A percentile compares a stretch with the other conserved stretches of the same genome.
These are phyloP conservation scores for Sarocladium oryzae DNA, from an alignment of 2,329 filamentous ascomycete genomes.

Conservation along the genomic window DNA sequence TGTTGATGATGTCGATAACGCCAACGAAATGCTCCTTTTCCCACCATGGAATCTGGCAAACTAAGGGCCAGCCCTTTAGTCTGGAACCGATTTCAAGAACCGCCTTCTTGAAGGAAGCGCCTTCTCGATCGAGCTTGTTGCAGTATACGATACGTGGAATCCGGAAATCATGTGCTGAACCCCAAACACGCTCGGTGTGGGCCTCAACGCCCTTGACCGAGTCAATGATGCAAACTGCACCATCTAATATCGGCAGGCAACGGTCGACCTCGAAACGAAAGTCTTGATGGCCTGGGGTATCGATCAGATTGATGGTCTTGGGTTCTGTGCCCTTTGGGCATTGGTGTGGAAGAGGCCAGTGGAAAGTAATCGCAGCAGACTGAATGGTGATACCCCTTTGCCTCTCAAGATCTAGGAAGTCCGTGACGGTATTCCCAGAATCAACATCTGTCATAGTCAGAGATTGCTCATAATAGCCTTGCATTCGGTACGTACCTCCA, in stretches of 20 bases:
- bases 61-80: conserved; percentile 76
- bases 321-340: conserved; percentile 32
- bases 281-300: conserved; percentile 94
- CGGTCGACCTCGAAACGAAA: conserved; percentile 95
- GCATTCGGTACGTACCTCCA: conserved; percentile 48
- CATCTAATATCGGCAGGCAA: conserved; percentile 81
- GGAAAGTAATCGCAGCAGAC: conserved; percentile 90
- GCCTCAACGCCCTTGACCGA: conserved; percentile 92
- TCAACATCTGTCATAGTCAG: conserved; percentile 64
- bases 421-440: conserved; percentile 92
- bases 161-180: conserved; percentile 74
- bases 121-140: conserved; percentile 74
- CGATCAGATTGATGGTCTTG: conserved; percentile 84
- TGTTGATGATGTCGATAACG: conserved; percentile 74
- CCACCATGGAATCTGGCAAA: conserved; percentile 97
- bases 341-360: conserved; percentile 66
- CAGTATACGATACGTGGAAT: conserved; percentile 77
- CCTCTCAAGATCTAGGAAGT: conserved; percentile 89
- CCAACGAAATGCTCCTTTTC: conserved; percentile 73
- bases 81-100: conserved; percentile 78
- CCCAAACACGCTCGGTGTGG: conserved; percentile 95
- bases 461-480: neutral
- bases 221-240: conserved; percentile 87
- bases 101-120: conserved; percentile 73
- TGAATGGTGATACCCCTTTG: conserved; percentile 95